Conservation (phyloP, 257 asterid species). For the Euphrasia confusa region DNA sequence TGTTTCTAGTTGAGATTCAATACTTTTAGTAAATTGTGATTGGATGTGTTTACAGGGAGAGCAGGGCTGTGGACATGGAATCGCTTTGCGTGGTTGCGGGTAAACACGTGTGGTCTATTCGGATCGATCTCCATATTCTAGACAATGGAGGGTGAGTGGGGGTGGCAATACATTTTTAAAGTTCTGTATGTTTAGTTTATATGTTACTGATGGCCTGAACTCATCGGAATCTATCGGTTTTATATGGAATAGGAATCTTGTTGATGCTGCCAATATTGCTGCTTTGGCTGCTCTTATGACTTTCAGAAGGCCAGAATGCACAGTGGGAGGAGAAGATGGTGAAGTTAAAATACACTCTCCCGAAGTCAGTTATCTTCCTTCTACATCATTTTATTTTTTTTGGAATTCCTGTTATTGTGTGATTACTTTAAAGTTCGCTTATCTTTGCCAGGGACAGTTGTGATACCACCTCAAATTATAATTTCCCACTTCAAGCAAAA, state of each 20-base stretch:
- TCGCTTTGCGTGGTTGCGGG: constrained; percentile 92
- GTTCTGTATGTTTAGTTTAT: constrained; percentile 12
- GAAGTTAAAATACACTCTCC: constrained; percentile 74
- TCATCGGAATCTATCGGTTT: constrained; percentile 18
- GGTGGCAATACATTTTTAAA: constrained; percentile 5
- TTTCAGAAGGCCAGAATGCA: constrained; percentile 87
- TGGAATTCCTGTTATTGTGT: not conserved
- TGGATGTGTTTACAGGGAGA: constrained; percentile 56
- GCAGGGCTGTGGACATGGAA: constrained; percentile 96
- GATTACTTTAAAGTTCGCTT: constrained; percentile 2
- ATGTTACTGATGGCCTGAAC: constrained; percentile 16
- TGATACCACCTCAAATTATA: too few relatives aligned
- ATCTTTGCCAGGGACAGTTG: not conserved
- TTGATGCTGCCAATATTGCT: constrained; percentile 94
- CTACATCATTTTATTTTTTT: not conserved
- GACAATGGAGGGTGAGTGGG: constrained; percentile 90
- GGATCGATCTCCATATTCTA: constrained; percentile 79
- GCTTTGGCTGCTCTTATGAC: constrained; percentile 92
- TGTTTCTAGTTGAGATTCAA: constrained; percentile 12
- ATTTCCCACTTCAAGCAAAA: too few relatives aligned
- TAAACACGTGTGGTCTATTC: constrained; percentile 94
- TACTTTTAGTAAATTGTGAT: constrained; percentile 17
- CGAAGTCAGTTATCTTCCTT: constrained; percentile 52
- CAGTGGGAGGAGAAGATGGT: constrained; percentile 81
- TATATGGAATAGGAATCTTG: constrained; percentile 62